Evolutionary conservation across 2,329 filamentous ascomycete species (phyloP).

Genomic region (Botrytis elliptica): DNA sequence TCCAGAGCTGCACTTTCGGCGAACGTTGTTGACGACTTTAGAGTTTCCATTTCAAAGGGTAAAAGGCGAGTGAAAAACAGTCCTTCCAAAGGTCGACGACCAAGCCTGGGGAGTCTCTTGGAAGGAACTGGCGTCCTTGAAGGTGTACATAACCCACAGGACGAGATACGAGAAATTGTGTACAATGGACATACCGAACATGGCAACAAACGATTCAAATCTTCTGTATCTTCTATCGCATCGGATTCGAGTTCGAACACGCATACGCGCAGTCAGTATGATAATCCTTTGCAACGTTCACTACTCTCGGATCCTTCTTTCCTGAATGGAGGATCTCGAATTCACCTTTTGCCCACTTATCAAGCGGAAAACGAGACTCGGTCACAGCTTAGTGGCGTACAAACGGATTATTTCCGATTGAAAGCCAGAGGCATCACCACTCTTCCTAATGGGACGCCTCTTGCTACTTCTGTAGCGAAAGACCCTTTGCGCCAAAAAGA

Average conservation of each 20-base stretch:
- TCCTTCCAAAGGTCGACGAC: constrained; percentile 21
- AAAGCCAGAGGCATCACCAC: constrained; percentile 40
- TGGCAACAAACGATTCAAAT: constrained; percentile 29
- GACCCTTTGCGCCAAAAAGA: constrained; percentile 31
- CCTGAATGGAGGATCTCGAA: constrained; percentile 36
- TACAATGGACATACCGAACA: constrained; percentile 17
- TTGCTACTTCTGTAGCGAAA: constrained; percentile 36
- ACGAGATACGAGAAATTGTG: constrained; percentile 29
- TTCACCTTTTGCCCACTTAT: constrained; percentile 34
- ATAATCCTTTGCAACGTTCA: constrained; percentile 34
- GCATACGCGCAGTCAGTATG: constrained; percentile 31
- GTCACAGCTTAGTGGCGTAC: constrained; percentile 37
- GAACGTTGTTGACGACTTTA: constrained; percentile 38
- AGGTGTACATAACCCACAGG: constrained; percentile 31
- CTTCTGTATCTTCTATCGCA: constrained; percentile 24
- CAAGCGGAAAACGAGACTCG: constrained; percentile 29
- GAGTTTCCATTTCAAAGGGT: constrained; percentile 27
- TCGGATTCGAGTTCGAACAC: constrained; percentile 26
- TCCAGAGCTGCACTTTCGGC: constrained; percentile 32
- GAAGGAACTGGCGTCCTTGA: constrained; percentile 31
- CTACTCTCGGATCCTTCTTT: constrained; percentile 38
- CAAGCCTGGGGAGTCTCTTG: constrained; percentile 35
- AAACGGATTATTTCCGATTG: constrained; percentile 41
- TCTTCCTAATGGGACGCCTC: constrained; percentile 35
- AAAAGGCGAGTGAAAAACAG: constrained; percentile 8